A percentile compares a stretch with the other conserved stretches of the same genome.
phyloP scores from a whole-genome alignment of 495 filamentous ascomycete genomes.

The Xylaria flabelliformis region DNA sequence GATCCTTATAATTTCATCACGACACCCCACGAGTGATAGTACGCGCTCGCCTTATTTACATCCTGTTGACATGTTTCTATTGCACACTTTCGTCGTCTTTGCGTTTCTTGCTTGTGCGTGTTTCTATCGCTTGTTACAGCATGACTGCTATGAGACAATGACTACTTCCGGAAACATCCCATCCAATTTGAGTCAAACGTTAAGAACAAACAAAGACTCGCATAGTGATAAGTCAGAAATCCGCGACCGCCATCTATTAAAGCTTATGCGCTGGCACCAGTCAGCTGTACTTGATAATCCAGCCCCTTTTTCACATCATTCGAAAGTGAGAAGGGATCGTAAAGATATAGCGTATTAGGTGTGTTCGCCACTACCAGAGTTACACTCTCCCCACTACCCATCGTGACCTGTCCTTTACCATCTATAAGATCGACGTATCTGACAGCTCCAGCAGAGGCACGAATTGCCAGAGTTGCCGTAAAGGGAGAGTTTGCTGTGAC shows the following conservation, averaged over 20 bases:
- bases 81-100: background rate
- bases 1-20: background rate
- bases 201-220: conserved; percentile 3
- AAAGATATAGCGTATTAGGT: conserved; percentile 44
- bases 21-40: background rate
- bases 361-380: conserved; percentile 53
- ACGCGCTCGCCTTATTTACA: background rate
- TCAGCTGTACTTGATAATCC: conserved; percentile 48
- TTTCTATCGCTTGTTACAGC: background rate
- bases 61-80: background rate
- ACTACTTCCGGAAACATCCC: conserved; percentile 20
- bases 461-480: conserved; percentile 45
- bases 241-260: background rate
- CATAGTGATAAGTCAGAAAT: background rate
- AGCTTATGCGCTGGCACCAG: conserved; percentile 35
- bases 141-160: conserved; percentile 9
- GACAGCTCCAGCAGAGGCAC: conserved; percentile 39
- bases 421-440: conserved; percentile 40
- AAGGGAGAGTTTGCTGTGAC: conserved; percentile 40
- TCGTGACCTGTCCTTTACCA: conserved; percentile 34
- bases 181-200: background rate
- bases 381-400: conserved; percentile 37
- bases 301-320: conserved; percentile 47
- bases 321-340: conserved; percentile 51
- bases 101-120: background rate